Percentiles rank a stretch among this genome's conserved stretches.
Evolutionary conservation across 2,329 filamentous ascomycete species (phyloP).

Genomic region (Calonectria ilicicola): DNA sequence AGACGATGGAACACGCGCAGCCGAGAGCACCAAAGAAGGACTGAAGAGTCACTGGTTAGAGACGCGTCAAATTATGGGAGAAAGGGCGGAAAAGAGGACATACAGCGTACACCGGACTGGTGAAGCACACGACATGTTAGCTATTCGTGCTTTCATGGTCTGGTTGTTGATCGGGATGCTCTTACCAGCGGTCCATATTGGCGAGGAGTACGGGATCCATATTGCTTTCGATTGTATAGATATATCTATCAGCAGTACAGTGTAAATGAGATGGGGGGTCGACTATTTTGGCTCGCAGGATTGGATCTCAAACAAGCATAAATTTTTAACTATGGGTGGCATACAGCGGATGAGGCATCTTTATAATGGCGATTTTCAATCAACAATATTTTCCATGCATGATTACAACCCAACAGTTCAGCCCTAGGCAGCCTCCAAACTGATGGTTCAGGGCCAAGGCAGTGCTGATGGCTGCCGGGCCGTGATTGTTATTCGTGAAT

Average conservation of each 20-base stretch:
- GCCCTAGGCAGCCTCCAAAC: constrained; percentile 9
- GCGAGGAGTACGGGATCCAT: constrained; percentile 48
- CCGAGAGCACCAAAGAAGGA: constrained; percentile 58
- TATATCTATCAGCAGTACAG: not conserved
- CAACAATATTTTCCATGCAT: not conserved
- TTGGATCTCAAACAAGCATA: not conserved
- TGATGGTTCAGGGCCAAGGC: too few relatives aligned
- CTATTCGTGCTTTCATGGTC: not conserved
- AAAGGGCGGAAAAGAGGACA: constrained; percentile 34
- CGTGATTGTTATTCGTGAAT: not conserved
- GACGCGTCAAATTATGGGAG: too few relatives aligned
- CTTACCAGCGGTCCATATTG: constrained; percentile 53
- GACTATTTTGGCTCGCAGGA: too few relatives aligned
- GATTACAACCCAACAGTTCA: not conserved
- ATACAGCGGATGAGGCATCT: not conserved
- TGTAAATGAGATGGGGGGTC: not conserved
- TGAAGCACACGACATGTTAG: not conserved
- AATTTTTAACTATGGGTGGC: too few relatives aligned
- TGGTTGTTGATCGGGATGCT: not conserved
- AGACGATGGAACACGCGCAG: constrained; percentile 59
- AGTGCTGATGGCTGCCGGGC: constrained; percentile 1
- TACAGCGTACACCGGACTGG: constrained; percentile 59
- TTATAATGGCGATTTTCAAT: not conserved
- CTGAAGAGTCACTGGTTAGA: constrained; percentile 33
- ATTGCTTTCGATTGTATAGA: not conserved